phyloP scores from a whole-genome alignment of 441 rosid species.

The Eutrema salsugineum region DNA sequence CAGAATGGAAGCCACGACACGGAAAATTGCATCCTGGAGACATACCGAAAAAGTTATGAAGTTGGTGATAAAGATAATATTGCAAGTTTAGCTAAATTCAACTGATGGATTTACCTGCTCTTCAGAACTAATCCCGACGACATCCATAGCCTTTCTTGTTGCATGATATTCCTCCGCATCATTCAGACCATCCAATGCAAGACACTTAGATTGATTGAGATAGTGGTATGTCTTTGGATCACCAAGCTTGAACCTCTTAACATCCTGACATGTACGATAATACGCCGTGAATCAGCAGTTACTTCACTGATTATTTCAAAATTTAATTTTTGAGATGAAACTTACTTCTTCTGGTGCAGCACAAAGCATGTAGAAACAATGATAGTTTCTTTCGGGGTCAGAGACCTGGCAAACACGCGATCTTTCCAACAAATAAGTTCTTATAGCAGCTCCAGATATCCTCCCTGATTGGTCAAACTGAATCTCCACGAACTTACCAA shows the following conservation, averaged over 20 bases:
- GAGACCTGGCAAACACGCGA: conserved; percentile 93
- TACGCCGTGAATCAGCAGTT: not conserved
- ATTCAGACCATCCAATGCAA: conserved; percentile 65
- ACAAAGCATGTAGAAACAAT: conserved; percentile 92
- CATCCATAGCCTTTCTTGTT: conserved; percentile 87
- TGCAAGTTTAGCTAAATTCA: not conserved
- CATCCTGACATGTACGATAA: conserved; percentile 49
- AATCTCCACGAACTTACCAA: conserved; percentile 92
- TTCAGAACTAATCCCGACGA: conserved; percentile 73
- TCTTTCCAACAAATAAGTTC: conserved; percentile 88
- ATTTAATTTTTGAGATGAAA: not conserved
- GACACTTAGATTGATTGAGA: conserved; percentile 86
- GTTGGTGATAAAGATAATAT: not conserved
- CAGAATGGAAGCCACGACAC: conserved; percentile 85
- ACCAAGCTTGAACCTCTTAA: conserved; percentile 72
- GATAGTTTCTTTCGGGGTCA: conserved; percentile 90
- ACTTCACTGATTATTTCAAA: not conserved
- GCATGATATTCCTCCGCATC: conserved; percentile 73
- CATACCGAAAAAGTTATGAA: conserved; percentile 4
- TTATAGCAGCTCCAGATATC: conserved; percentile 89
- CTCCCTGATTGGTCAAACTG: conserved; percentile 75
- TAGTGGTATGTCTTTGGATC: conserved; percentile 83
- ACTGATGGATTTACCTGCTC: conserved; percentile 65
- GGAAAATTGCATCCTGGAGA: conserved; percentile 76
- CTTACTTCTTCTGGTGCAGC: conserved; percentile 86